Conservation (phyloP, 352 stramenopile genomes). For the Plasmopara muralis region DNA sequence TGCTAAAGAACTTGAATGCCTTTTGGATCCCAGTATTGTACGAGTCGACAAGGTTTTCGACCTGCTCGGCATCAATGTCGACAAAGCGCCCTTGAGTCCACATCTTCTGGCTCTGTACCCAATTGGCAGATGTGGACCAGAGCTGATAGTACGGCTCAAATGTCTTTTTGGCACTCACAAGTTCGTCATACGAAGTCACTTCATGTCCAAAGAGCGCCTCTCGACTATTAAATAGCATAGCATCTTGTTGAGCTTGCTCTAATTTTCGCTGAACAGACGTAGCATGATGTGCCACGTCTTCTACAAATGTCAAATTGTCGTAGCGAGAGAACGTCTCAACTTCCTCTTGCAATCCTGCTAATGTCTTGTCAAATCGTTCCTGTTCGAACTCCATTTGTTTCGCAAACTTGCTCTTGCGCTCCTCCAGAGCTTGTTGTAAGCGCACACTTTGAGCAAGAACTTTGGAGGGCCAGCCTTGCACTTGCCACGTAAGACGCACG, state of each 20-base stretch:
- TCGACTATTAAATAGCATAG: slow-evolving; percentile 89
- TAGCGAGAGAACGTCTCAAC: slow-evolving; percentile 86
- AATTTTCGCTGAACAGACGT: slow-evolving; percentile 84
- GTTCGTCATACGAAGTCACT: slow-evolving; percentile 83
- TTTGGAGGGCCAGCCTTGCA: slow-evolving; percentile 87
- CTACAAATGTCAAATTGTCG: slow-evolving; percentile 83
- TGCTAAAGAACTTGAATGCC: slow-evolving; percentile 90
- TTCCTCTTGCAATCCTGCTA: slow-evolving; percentile 77
- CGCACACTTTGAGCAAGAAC: slow-evolving; percentile 74
- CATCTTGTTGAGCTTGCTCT: slow-evolving; percentile 85
- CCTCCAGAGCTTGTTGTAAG: slow-evolving; percentile 69
- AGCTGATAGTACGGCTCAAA: slow-evolving; percentile 94
- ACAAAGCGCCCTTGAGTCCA: slow-evolving; percentile 91
- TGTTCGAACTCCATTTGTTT: slow-evolving; percentile 94
- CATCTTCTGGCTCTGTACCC: slow-evolving; percentile 86
- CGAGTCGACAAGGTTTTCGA: slow-evolving; percentile 86
- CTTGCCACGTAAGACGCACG: slow-evolving; percentile 83
- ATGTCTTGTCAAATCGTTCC: slow-evolving; percentile 85
- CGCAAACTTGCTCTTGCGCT: slow-evolving; percentile 83
- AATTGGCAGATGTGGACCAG: slow-evolving; percentile 88
- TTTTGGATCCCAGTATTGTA: slow-evolving; percentile 88
- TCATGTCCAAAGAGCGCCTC: slow-evolving; percentile 88
- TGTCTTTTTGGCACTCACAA: slow-evolving; percentile 85
- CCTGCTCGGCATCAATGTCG: slow-evolving; percentile 87
- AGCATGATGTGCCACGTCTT: slow-evolving; percentile 83